Conservation (phyloP, 345 rosid genomes). For the Populus nigra region DNA sequence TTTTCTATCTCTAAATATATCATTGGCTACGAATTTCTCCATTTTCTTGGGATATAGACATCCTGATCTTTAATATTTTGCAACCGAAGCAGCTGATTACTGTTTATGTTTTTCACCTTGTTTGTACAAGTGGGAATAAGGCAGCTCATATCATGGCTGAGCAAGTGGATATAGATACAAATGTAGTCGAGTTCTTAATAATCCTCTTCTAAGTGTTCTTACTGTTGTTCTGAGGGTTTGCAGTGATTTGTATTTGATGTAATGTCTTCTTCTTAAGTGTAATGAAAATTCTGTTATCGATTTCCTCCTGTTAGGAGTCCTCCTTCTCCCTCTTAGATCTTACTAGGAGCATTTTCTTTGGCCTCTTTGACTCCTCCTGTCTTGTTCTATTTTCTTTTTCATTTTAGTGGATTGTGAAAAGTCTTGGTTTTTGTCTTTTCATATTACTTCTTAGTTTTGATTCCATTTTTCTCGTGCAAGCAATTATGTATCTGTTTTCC, state of each 20-base stretch:
- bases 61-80: background rate
- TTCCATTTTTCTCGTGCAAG: too few relatives aligned
- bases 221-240: background rate
- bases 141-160: background rate
- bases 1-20: background rate
- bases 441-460: too few relatives aligned
- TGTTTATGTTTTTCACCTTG: background rate
- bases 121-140: background rate
- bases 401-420: too few relatives aligned
- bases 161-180: background rate
- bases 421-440: too few relatives aligned
- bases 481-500: too few relatives aligned
- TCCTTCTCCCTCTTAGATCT: too few relatives aligned
- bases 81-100: background rate
- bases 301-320: background rate
- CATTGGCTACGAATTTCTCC: background rate
- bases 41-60: background rate
- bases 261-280: background rate
- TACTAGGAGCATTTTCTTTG: too few relatives aligned
- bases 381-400: too few relatives aligned
- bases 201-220: too few relatives aligned
- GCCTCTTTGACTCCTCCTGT: too few relatives aligned
- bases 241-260: background rate
- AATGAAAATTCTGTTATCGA: background rate
- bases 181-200: background rate